Conservation (phyloP, 805 yeast genomes). For the Yueomyces sinensis region DNA sequence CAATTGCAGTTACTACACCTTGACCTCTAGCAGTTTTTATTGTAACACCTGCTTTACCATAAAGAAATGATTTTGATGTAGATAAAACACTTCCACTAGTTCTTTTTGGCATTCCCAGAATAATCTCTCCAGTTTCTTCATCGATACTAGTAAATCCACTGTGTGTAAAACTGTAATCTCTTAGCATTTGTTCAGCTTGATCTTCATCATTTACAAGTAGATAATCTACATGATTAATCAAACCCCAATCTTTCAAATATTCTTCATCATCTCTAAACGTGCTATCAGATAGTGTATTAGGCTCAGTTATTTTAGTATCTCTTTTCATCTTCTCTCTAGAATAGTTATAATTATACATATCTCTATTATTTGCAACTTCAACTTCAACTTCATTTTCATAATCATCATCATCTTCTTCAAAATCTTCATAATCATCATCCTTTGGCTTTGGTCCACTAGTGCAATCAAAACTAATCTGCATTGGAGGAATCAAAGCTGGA, state of each 20-base stretch:
- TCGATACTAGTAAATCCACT: constrained; percentile 39
- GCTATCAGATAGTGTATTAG: no score
- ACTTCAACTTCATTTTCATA: not conserved
- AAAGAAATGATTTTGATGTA: constrained; percentile 68
- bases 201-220: constrained; percentile 21
- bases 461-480: not conserved
- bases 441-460: not conserved
- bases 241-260: constrained; percentile 8
- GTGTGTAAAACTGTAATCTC: constrained; percentile 50
- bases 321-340: not conserved
- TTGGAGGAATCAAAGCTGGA: constrained; percentile 45
- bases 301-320: not conserved
- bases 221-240: constrained; percentile 18
- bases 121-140: constrained; percentile 30
- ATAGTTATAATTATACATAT: not conserved
- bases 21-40: constrained; percentile 58
- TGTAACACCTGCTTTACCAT: constrained; percentile 58
- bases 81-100: constrained; percentile 69
- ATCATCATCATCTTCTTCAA: not conserved
- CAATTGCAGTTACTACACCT: constrained; percentile 81
- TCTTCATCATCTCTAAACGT: constrained; percentile 1
- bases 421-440: not conserved
- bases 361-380: not conserved
- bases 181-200: constrained; percentile 48
- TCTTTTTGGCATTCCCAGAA: constrained; percentile 69